Conservation (phyloP, 2,329 filamentous ascomycete species). For the Mycosphaerella sp. region DNA sequence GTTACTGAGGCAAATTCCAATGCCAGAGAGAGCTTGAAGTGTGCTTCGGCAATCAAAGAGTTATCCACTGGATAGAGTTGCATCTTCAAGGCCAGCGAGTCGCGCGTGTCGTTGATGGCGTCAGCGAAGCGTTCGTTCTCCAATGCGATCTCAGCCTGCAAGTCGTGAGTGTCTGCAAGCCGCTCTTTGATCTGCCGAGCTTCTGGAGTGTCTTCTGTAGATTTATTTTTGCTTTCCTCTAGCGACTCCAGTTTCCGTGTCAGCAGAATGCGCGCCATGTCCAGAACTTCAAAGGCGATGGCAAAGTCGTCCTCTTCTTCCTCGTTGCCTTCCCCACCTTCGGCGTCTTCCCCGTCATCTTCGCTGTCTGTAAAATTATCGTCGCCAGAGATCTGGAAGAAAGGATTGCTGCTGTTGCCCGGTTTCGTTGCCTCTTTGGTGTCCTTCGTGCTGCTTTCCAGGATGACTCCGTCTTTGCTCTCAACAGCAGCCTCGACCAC, state of each 20-base stretch:
- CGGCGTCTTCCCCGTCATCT: constrained; percentile 43
- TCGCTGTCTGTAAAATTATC: constrained; percentile 87
- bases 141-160: constrained; percentile 92
- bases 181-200: constrained; percentile 68
- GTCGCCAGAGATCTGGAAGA: constrained; percentile 90
- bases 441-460: constrained; percentile 42
- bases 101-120: constrained; percentile 77
- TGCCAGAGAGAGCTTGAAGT: constrained; percentile 93
- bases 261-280: constrained; percentile 56
- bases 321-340: constrained; percentile 41
- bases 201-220: constrained; percentile 31
- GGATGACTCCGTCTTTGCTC: constrained; percentile 39
- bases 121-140: constrained; percentile 90
- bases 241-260: constrained; percentile 50
- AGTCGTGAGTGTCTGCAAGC: constrained; percentile 85
- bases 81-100: constrained; percentile 71
- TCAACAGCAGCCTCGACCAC: constrained; percentile 38
- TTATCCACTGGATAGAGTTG: constrained; percentile 74
- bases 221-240: constrained; percentile 43
- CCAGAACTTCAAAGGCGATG: constrained; percentile 58
- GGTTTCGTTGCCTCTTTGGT: constrained; percentile 35
- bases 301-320: constrained; percentile 58
- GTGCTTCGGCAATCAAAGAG: constrained; percentile 82
- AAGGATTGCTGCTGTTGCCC: constrained; percentile 59
- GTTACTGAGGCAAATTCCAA: constrained; percentile 84